Percentiles rank a stretch among this genome's conserved stretches.
phyloP scores from a whole-genome alignment of 805 yeast genomes.

The Ogataea polymorpha region DNA sequence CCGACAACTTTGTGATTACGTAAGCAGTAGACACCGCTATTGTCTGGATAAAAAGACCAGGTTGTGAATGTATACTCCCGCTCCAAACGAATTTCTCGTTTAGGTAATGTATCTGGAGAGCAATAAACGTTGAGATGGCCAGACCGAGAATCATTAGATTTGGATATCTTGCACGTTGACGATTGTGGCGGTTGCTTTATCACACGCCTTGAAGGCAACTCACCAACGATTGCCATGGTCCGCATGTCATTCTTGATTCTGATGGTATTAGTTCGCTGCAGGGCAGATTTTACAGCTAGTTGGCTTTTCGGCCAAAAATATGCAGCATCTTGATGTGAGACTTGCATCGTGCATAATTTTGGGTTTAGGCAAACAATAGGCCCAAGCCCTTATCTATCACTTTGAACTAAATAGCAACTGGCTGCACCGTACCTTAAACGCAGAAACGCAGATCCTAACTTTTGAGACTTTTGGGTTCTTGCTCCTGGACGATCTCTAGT shows the following conservation, averaged over 20 bases:
- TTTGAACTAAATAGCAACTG: background rate
- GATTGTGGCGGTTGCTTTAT: background rate
- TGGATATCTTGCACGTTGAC: background rate
- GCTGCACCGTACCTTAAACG: background rate
- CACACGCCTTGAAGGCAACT: too few species aligned
- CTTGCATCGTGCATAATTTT: background rate
- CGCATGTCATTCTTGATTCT: too few species aligned
- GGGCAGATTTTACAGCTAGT: background rate
- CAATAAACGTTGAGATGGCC: too few species aligned
- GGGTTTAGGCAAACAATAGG: background rate
- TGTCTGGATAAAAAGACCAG: too few species aligned
- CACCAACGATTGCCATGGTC: too few species aligned
- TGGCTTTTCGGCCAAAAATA: background rate
- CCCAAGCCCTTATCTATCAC: background rate
- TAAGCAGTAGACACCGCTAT: too few species aligned
- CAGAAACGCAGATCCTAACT: too few species aligned
- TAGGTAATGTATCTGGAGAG: background rate
- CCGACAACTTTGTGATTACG: too few species aligned
- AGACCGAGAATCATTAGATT: too few species aligned
- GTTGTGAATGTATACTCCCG: too few species aligned
- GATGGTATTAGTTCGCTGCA: background rate
- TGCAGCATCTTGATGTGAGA: background rate
- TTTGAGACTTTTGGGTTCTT: background rate
- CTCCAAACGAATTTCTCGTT: background rate
- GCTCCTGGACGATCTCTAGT: background rate